Evolutionary conservation across 1,284 basidiomycete genomes (phyloP).

Genomic region (Tilletia indica): DNA sequence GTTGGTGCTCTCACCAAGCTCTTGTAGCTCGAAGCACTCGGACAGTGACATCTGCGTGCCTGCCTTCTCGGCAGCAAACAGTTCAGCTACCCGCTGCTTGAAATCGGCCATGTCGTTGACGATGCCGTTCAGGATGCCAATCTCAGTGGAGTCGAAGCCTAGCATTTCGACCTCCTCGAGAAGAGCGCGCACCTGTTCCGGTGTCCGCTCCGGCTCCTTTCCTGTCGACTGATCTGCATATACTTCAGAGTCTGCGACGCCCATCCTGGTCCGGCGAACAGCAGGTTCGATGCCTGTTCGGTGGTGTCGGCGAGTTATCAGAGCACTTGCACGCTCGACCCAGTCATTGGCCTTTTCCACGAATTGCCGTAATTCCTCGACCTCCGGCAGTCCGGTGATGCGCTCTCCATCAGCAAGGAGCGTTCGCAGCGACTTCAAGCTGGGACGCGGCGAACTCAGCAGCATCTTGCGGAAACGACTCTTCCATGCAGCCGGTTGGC

Average conservation of each 20-base stretch:
- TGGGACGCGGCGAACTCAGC: constrained; percentile 64
- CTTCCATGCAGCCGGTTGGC: constrained; percentile 73
- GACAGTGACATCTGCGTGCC: constrained; percentile 55
- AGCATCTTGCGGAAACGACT: constrained; percentile 70
- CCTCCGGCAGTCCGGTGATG: constrained; percentile 73
- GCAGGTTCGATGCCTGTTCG: neutral
- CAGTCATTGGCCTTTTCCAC: constrained; percentile 78
- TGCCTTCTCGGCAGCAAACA: constrained; percentile 26
- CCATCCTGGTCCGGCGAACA: neutral
- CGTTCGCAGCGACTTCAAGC: constrained; percentile 72
- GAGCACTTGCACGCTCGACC: constrained; percentile 65
- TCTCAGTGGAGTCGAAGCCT: constrained; percentile 77
- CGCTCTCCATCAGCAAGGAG: constrained; percentile 82
- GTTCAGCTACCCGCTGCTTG: constrained; percentile 61
- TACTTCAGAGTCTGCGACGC: neutral
- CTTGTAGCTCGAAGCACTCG: constrained; percentile 69
- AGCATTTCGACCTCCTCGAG: constrained; percentile 70
- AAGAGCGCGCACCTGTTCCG: constrained; percentile 69
- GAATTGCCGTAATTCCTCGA: constrained; percentile 72
- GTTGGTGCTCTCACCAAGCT: constrained; percentile 71
- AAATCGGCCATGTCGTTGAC: constrained; percentile 69
- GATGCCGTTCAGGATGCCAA: constrained; percentile 64
- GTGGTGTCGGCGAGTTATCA: constrained; percentile 61
- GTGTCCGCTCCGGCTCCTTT: constrained; percentile 56
- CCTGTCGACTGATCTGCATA: neutral